These are phyloP conservation scores for Botrytis hyacinthi DNA, from an alignment of 2,329 filamentous ascomycete genomes.

Conservation along the genomic window DNA sequence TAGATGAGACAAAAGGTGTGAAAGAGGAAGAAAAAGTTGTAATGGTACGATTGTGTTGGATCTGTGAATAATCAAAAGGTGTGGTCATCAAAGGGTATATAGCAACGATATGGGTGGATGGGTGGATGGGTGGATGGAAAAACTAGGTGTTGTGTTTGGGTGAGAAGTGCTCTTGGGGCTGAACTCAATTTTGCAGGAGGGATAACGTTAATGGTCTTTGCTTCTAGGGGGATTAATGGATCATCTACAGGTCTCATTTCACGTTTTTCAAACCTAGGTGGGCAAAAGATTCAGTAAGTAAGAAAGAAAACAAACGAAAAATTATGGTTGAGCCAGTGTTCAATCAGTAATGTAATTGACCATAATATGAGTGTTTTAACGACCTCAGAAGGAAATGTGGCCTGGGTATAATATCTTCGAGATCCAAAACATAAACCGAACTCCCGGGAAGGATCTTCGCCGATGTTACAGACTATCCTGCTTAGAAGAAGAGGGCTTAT, in stretches of 20 bases:
- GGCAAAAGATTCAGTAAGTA: neutral
- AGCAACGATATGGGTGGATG: neutral
- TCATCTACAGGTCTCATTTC: neutral
- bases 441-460: slow-evolving; percentile 1
- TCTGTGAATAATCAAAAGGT: neutral
- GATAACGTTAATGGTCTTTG: neutral
- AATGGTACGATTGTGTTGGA: neutral
- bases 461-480: neutral
- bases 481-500: neutral
- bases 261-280: neutral
- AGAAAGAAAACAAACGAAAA: neutral
- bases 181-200: neutral
- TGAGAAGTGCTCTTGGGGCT: neutral
- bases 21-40: neutral
- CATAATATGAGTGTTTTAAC: neutral
- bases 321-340: neutral
- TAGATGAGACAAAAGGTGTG: neutral
- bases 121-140: neutral
- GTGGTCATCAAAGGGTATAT: neutral
- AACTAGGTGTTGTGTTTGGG: neutral
- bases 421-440: slow-evolving; percentile 3
- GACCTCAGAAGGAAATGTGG: neutral
- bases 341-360: neutral
- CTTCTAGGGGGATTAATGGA: neutral
- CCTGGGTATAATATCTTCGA: slow-evolving; percentile 14